Evolutionary conservation across 2,329 filamentous ascomycete species (phyloP).

Genomic region (Colletotrichum cuscutae): DNA sequence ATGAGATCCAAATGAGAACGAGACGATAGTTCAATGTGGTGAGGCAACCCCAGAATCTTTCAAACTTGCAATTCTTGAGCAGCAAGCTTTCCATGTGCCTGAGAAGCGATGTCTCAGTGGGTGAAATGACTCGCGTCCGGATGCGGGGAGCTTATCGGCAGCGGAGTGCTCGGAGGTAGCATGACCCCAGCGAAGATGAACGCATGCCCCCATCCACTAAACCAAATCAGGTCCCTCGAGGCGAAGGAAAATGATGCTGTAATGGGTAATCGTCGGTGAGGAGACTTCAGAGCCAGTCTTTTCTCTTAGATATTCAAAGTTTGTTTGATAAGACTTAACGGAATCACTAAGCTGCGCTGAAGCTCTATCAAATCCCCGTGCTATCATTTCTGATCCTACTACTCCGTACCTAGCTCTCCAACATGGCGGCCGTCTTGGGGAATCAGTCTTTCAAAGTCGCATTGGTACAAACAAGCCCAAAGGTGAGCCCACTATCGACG

Average conservation of each 20-base stretch:
- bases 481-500: conserved; percentile 3
- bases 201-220: background rate
- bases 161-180: background rate
- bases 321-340: background rate
- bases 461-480: conserved; percentile 18
- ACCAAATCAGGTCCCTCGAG: background rate
- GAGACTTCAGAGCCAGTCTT: background rate
- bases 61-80: background rate
- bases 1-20: too few species aligned
- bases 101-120: background rate
- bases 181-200: background rate
- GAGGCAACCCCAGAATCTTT: background rate
- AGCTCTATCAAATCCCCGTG: background rate
- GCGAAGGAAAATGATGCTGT: conserved; percentile 10
- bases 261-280: conserved; percentile 4
- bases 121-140: conserved; percentile 4
- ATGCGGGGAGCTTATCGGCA: conserved; percentile 12
- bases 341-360: background rate
- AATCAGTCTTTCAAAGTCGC: conserved; percentile 20
- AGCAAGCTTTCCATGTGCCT: background rate
- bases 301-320: background rate
- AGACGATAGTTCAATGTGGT: background rate
- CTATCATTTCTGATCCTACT: too few species aligned
- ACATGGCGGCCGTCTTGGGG: background rate
- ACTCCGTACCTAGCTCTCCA: background rate